A percentile compares a stretch with the other conserved stretches of the same genome.
phyloP scores from a whole-genome alignment of 495 filamentous ascomycete genomes.

The Penicillium angulare region DNA sequence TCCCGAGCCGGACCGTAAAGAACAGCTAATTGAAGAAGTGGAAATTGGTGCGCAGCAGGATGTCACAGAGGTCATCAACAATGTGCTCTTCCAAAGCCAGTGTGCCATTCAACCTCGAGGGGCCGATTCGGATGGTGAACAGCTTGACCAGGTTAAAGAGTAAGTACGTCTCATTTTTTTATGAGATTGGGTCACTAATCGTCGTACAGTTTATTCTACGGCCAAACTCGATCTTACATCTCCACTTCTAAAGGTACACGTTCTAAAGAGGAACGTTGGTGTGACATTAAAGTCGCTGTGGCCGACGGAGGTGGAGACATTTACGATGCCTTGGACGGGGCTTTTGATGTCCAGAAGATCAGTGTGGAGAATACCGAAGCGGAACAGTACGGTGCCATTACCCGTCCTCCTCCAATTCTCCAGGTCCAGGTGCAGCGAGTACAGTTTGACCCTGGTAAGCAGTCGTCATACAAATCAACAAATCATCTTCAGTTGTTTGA shows the following conservation, averaged over 20 bases:
- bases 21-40: conserved; percentile 50
- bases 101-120: conserved; percentile 72
- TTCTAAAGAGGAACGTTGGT: conserved; percentile 58
- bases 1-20: conserved; percentile 27
- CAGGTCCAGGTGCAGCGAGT: conserved; percentile 86
- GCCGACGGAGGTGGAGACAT: conserved; percentile 64
- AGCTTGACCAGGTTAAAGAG: conserved; percentile 75
- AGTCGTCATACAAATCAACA: conserved; percentile 68
- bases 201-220: conserved; percentile 54
- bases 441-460: conserved; percentile 61
- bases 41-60: conserved; percentile 77
- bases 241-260: conserved; percentile 40
- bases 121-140: conserved; percentile 64
- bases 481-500: conserved; percentile 74
- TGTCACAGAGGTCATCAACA: conserved; percentile 91
- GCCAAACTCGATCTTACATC: conserved; percentile 53
- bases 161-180: conserved; percentile 24
- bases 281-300: conserved; percentile 63
- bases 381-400: conserved; percentile 74
- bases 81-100: conserved; percentile 84
- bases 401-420: conserved; percentile 73
- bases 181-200: conserved; percentile 5
- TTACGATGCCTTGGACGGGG: conserved; percentile 78
- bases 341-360: conserved; percentile 74
- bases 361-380: conserved; percentile 61